A percentile compares a stretch with the other conserved stretches of the same genome.
Evolutionary conservation across 2,329 filamentous ascomycete genomes (phyloP).

Genomic region (Alternaria brassicicola): DNA sequence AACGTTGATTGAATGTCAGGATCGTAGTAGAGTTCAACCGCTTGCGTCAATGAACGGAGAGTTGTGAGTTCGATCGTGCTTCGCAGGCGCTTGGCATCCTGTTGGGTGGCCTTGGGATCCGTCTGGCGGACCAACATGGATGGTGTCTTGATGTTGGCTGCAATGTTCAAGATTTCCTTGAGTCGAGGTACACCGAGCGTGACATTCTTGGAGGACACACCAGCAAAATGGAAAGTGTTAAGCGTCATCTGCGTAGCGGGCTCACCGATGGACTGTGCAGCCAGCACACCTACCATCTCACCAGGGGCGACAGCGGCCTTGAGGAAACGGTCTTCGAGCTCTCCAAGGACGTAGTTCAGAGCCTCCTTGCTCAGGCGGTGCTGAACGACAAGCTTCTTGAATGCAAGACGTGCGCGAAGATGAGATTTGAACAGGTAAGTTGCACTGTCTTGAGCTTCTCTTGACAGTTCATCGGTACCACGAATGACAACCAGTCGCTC

Average conservation of each 20-base stretch:
- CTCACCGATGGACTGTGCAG: constrained; percentile 97
- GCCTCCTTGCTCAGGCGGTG: constrained; percentile 88
- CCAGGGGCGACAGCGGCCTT: constrained; percentile 86
- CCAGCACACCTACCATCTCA: constrained; percentile 98
- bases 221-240: constrained; percentile 99
- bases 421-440: constrained; percentile 93
- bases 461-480: constrained; percentile 79
- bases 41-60: constrained; percentile 85
- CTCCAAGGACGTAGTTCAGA: constrained; percentile 89
- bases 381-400: constrained; percentile 87
- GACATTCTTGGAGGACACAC: constrained; percentile 99
- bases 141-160: constrained; percentile 97
- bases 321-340: constrained; percentile 86
- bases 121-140: constrained; percentile 92
- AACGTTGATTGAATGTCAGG: constrained; percentile 85
- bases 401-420: constrained; percentile 85
- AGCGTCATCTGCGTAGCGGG: constrained; percentile 99
- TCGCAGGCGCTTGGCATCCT: constrained; percentile 82
- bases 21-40: constrained; percentile 97
- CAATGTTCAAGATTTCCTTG: constrained; percentile 98
- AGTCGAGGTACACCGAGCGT: constrained; percentile 98
- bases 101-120: constrained; percentile 66
- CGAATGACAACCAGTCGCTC: constrained; percentile 83
- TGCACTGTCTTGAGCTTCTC: constrained; percentile 85
- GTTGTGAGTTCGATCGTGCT: constrained; percentile 94